These are phyloP conservation scores for Talaromyces marneffei DNA, from an alignment of 2,329 filamentous ascomycete species.

Conservation along the genomic window DNA sequence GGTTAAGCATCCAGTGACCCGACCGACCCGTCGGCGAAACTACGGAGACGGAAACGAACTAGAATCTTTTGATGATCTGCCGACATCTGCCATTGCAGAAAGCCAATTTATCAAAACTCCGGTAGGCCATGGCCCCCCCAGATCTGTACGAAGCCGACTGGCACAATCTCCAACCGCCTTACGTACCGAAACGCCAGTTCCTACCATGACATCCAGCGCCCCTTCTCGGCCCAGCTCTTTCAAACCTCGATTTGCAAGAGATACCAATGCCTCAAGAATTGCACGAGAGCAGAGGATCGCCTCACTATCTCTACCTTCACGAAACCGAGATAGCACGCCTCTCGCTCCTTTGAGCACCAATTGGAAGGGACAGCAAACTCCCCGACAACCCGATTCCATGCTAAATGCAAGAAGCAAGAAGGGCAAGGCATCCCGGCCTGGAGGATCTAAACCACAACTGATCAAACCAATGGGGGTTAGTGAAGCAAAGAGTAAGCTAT, in stretches of 20 bases:
- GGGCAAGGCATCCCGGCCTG: conserved; percentile 28
- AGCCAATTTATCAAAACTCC: conserved; percentile 79
- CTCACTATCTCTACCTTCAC: conserved; percentile 32
- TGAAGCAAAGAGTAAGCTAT: conserved; percentile 70
- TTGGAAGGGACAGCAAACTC: conserved; percentile 53
- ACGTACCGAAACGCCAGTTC: conserved; percentile 39
- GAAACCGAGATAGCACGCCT: conserved; percentile 39
- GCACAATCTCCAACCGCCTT: conserved; percentile 33
- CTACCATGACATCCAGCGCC: conserved; percentile 49
- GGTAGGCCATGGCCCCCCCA: conserved; percentile 61
- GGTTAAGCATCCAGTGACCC: conserved; percentile 65
- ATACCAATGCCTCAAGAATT: conserved; percentile 61
- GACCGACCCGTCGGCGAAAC: conserved; percentile 62
- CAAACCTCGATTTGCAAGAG: conserved; percentile 59
- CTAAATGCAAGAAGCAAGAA: conserved; percentile 45
- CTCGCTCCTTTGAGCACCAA: conserved; percentile 52
- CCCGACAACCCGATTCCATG: conserved; percentile 47
- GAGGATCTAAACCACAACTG: conserved; percentile 65
- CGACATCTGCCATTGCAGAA: conserved; percentile 76
- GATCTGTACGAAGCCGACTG: conserved; percentile 50
- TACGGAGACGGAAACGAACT: conserved; percentile 93
- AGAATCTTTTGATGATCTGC: conserved; percentile 89
- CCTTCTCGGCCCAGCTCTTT: conserved; percentile 46
- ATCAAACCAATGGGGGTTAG: conserved; percentile 78
- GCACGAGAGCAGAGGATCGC: conserved; percentile 57